These are phyloP conservation scores for Torulaspora quercuum DNA, from an alignment of 805 yeast genomes.

Conservation along the genomic window DNA sequence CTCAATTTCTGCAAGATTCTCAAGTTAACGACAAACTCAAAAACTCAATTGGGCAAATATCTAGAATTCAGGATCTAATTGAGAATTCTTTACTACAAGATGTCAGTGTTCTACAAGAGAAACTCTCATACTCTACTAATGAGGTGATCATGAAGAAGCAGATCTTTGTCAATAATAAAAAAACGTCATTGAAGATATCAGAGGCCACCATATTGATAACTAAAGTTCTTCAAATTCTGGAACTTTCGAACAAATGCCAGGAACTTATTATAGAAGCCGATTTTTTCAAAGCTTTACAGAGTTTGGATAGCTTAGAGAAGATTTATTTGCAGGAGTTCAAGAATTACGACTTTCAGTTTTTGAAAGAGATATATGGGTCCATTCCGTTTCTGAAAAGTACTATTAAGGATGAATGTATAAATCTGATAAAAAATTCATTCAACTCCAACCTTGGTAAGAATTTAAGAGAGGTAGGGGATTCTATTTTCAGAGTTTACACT, in stretches of 20 bases:
- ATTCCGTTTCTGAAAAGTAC: slow-evolving; percentile 71
- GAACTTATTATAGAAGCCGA: slow-evolving; percentile 70
- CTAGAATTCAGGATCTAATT: slow-evolving; percentile 56
- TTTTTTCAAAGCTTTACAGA: slow-evolving; percentile 82
- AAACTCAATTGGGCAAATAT: slow-evolving; percentile 59
- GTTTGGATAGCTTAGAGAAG: slow-evolving; percentile 68
- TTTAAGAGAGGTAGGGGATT: slow-evolving; percentile 43
- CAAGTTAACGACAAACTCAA: slow-evolving; percentile 35
- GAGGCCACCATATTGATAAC: slow-evolving; percentile 68
- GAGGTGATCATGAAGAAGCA: slow-evolving; percentile 63
- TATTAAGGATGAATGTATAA: slow-evolving; percentile 71
- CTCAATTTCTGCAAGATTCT: slow-evolving; percentile 34
- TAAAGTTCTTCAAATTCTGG: slow-evolving; percentile 75
- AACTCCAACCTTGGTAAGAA: slow-evolving; percentile 59
- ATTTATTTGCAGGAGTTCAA: slow-evolving; percentile 68
- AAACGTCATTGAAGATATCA: slow-evolving; percentile 61
- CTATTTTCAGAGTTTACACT: slow-evolving; percentile 51
- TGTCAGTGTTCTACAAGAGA: slow-evolving; percentile 52
- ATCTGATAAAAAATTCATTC: slow-evolving; percentile 62
- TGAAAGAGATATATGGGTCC: slow-evolving; percentile 67
- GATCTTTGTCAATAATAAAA: slow-evolving; percentile 55
- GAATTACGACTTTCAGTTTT: slow-evolving; percentile 59
- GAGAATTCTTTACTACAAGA: slow-evolving; percentile 50
- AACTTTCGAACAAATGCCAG: slow-evolving; percentile 80
- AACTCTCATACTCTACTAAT: slow-evolving; percentile 60